phyloP scores from a whole-genome alignment of 2,329 filamentous ascomycete species.

The Aspergillus alliaceus region DNA sequence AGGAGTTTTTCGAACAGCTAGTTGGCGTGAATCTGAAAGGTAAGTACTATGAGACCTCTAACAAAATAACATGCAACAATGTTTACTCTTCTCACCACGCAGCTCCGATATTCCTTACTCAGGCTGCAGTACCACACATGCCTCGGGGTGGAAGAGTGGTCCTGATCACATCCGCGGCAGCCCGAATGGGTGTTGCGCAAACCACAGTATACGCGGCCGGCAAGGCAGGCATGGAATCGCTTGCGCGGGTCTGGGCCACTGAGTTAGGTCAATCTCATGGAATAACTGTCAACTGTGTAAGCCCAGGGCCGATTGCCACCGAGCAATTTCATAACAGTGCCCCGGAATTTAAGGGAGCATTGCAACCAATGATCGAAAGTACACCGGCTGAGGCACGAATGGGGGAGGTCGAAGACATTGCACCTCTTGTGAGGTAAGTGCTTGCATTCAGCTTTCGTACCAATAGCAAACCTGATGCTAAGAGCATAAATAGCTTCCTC shows the following conservation, averaged over 20 bases:
- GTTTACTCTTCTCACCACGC: neutral
- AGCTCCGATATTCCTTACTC: neutral
- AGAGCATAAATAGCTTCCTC: neutral
- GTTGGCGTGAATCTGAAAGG: neutral
- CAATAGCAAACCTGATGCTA: neutral
- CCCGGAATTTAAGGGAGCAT: neutral
- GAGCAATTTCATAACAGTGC: neutral
- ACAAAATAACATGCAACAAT: no score
- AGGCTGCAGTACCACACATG: neutral
- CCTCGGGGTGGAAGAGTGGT: neutral
- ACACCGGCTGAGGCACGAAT: neutral
- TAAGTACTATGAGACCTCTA: neutral
- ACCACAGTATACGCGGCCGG: neutral
- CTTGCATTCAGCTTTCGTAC: neutral
- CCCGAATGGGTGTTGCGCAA: neutral
- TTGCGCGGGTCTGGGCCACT: constrained; percentile 1
- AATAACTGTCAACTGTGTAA: constrained; percentile 3
- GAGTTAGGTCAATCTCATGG: constrained; percentile 4
- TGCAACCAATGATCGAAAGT: neutral
- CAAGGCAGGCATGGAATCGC: neutral
- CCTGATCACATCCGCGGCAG: neutral
- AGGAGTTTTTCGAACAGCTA: neutral
- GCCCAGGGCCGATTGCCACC: constrained; percentile 5
- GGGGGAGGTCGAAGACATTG: neutral
- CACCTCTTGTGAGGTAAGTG: neutral